Evolutionary conservation across 1,139 yeast genomes (phyloP), one percentile per base, ranked within the genome.

Genomic region (Kurtzmaniella natalensis): DNA sequence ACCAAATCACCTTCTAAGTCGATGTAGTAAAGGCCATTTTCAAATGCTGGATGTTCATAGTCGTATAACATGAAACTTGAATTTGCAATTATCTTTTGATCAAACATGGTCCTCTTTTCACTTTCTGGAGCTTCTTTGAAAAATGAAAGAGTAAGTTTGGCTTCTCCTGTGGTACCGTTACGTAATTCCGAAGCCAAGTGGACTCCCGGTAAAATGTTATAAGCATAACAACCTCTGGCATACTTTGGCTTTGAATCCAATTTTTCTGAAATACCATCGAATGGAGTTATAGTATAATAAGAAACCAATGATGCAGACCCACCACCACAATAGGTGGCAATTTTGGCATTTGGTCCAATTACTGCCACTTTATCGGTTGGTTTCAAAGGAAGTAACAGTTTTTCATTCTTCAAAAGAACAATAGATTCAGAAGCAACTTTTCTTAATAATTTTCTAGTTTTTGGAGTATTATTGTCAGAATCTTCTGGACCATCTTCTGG

Each of bases 331-430:
- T 58, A 55, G 34, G 55, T 56, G 26, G 55, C 46, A 32, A 28
- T 55, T 40, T 59, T 60, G 16, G 57, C 66, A 38, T 60, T 61
- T 18, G 69, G 69, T 1, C 69, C 69, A 39, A 62, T 59, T 25
- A 62, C 53, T n/a, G 64, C 68, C 35, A 60, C 52, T 18, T 39
- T 46, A 37, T 57, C 52, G 13, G 51, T 40, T n/a, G 45, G 42
- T 3, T 42, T 34, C 42, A 72, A 53, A 18, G 76, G 75, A 45
- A 71, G 50, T 37, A 77, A 31, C 29, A 49, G 41, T 33, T 54
- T 50, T 18, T 74, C 76, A 50, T 78, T 77, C 39, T 59, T 76
- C 47, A 78, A 61, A 41, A 78, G 51, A 3, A 76, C 81, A 33
- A 72, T 60, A 3, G 77, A 59, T 38, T 76, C 81, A 30, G 58